A percentile compares a stretch with the other conserved stretches of the same genome.
Conservation (phyloP, 2,329 filamentous ascomycete genomes). For the Aspergillus niger region DNA sequence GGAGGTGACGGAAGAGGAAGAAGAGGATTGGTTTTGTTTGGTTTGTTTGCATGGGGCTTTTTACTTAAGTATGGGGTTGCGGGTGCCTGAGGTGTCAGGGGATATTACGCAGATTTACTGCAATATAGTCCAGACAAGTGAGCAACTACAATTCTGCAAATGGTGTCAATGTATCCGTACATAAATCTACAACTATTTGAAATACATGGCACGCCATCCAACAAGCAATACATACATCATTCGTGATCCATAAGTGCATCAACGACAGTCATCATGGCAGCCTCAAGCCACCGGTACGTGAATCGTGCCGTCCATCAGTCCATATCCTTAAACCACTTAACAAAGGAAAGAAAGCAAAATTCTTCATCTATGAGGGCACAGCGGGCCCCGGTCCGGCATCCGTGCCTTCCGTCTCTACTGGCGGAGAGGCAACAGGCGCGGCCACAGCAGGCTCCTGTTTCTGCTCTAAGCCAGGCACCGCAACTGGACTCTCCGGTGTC, state of each 20-base stretch:
- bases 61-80: too few species aligned
- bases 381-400: slow-evolving; percentile 4
- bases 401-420: neutral
- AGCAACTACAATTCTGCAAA: neutral
- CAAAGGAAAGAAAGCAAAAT: neutral
- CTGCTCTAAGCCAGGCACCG: slow-evolving; percentile 7
- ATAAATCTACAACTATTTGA: slow-evolving; percentile 2
- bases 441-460: slow-evolving; percentile 7
- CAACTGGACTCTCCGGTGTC: slow-evolving; percentile 28
- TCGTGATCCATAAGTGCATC: slow-evolving; percentile 17
- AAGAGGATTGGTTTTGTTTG: neutral
- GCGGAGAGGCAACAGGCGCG: neutral
- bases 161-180: neutral
- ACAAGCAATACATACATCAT: slow-evolving; percentile 15
- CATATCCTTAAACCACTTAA: slow-evolving; percentile 4
- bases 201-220: slow-evolving; percentile 4
- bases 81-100: neutral
- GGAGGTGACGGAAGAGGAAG: slow-evolving; percentile 5
- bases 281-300: neutral
- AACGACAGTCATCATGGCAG: neutral
- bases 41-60: neutral
- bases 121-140: neutral
- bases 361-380: slow-evolving; percentile 4
- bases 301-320: neutral
- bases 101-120: neutral